Evolutionary conservation across 129 eudicot genomes (phyloP), one percentile per base, ranked within the genome.

Genomic region (Chrysanthemum makinoi): DNA sequence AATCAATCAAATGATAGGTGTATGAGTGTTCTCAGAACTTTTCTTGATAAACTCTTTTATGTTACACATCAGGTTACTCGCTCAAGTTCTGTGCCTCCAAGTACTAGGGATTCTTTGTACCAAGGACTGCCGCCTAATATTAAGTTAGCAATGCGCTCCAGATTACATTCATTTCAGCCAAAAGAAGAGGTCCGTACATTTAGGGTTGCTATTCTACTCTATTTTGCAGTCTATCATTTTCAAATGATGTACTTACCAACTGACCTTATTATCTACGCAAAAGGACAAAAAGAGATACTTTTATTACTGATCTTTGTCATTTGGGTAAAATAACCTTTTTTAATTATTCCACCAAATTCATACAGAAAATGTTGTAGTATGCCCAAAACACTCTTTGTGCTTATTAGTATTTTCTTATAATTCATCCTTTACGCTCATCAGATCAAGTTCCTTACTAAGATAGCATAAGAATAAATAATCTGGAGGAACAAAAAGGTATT

Each of bases 41-140:
- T 16, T 22, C 0, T 35, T 71, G 58, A 58, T 47, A 53, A 22
- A 56, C 2, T 50, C 33, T 15, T n/a, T 26, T 22, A 62, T 62
- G 48, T 33, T 19, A 55, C 48, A 3, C 26, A 18, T 72, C 80
- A 95, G 99, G 99, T 95, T 20, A 84, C 97, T 5, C 87, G 99
- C 39, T 84, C 99, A 56, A 68, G 90, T 75, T 95, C 95, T 3
- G 86, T 95, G 69, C 99, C 97, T 55, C 96, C 93, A 79, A 95
- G 83, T 79, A 95, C 96, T 1, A 83, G 97, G 80, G 97, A 95
- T 72, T 81, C 91, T 67, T 73, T 95, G 70, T 95, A 95, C 78
- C 99, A 95, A 77, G 99, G 99, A 77, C 73, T 95, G 30, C 99
- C 99, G n/a, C 99, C 99, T 20, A 66, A 76, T 65, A 62, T 95